Evolutionary conservation across 108 stramenopile species (phyloP).

Genomic region (Pseudonitzschia pungens): DNA sequence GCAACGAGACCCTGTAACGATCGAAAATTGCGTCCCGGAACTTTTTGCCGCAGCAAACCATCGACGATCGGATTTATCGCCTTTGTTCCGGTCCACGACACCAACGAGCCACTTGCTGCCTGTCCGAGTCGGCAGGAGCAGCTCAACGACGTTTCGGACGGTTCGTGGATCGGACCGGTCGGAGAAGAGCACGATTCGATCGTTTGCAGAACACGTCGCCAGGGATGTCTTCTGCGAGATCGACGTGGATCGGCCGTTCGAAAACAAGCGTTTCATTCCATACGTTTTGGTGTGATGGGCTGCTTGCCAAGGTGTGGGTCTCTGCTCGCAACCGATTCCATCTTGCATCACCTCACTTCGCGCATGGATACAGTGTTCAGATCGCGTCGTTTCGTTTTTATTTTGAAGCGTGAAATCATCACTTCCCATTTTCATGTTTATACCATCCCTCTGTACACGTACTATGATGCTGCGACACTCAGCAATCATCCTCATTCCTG

Average conservation of each 20-base stretch:
- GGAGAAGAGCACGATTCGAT: background rate
- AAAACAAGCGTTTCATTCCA: background rate
- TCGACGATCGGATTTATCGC: background rate
- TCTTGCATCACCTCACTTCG: too few relatives aligned
- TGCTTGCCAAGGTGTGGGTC: too few relatives aligned
- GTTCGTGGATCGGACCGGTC: background rate
- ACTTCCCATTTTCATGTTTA: too few relatives aligned
- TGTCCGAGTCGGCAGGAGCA: background rate
- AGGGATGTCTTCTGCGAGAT: conserved; percentile 3
- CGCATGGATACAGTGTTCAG: too few relatives aligned
- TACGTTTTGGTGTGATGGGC: background rate
- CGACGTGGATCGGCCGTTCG: background rate
- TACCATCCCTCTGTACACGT: too few relatives aligned
- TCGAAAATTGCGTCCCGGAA: background rate
- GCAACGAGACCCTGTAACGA: background rate
- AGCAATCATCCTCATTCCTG: too few relatives aligned
- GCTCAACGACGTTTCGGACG: background rate
- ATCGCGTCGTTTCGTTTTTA: too few relatives aligned
- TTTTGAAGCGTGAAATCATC: too few relatives aligned
- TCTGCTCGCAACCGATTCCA: too few relatives aligned
- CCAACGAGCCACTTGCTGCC: background rate
- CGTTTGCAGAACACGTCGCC: conserved; percentile 1
- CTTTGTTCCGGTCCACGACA: background rate
- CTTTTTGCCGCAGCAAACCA: conserved; percentile 4
- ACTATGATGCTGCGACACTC: too few relatives aligned